Base-by-base conservation (phyloP, 2,329 filamentous ascomycete genomes). In the Aspergillus ibericus region DNA sequence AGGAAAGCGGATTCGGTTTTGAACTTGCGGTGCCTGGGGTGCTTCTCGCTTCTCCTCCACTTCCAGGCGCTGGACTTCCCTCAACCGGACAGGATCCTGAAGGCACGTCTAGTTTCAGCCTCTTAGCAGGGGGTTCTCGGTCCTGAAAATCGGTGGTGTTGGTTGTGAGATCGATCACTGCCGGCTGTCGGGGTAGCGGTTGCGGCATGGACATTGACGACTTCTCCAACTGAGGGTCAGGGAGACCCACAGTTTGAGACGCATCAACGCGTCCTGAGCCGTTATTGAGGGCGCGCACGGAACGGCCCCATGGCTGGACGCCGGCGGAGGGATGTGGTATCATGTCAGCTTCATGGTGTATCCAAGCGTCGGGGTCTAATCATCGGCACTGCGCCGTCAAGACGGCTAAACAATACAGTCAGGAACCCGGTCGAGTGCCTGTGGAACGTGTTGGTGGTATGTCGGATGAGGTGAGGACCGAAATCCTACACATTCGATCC, bases 321-420 rank as follows among this genome's bases (percentile, higher is more conserved):
- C 73, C 72, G 65, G 71, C 71, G 60, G 73, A 75, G 62, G 75
- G 67, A 71, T 75, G 70, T 59, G 74, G 72, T 63, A 75, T 77
- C 75, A 78, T 77, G 66, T 71, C 70, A 69, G 68, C 66, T 56
- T 70, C 72, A 77, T 77, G 68, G 65, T 72, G 70, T 72, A 66
- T 67, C 54, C 64, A 59, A 62, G 62, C 61, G 59, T 57, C 48
- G 56, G 54, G 63, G 63, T 60, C 55, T 61, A 65, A 60, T 68
- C 66, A 70, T 71, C 42, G 59, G 61, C 62, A 58, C 40, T 52
- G 42, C 42, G 54, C 27, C 47, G 54, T 53, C 35, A 15, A 12
- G 44, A 48, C 44, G 44, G 44, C 44, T 32, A 16, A 3, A 16
- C 9, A 18, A 29, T 29, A 16, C 10, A n/a, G 25, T 32, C 27